Conservation (phyloP, 2,329 filamentous ascomycete species). For the Beauveria varroae region DNA sequence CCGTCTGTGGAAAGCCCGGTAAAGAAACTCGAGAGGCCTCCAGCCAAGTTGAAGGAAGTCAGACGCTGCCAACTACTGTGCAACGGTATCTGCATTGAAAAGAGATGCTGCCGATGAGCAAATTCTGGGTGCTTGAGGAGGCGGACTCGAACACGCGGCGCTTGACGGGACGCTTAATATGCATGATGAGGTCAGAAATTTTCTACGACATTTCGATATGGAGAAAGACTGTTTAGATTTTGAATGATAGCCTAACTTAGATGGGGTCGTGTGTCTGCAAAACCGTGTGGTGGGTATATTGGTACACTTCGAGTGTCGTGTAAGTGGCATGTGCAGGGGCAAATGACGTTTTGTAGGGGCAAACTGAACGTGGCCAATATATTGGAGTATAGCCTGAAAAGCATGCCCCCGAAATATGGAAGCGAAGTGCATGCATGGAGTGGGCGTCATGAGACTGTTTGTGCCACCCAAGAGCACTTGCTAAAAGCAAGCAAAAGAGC, state of each 20-base stretch:
- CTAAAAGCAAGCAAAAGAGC: background rate
- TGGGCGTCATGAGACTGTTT: background rate
- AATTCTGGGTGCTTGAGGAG: background rate
- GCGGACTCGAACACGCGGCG: background rate
- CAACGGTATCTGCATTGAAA: conserved; percentile 39
- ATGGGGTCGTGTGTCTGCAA: background rate
- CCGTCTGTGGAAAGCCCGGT: background rate
- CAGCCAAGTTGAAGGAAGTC: conserved; percentile 16
- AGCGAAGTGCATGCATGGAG: background rate
- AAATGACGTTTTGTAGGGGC: background rate
- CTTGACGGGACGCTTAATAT: background rate
- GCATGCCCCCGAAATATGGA: background rate
- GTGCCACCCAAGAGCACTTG: background rate
- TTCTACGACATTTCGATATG: too few relatives aligned
- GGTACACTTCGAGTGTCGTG: background rate
- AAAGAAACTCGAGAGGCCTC: background rate
- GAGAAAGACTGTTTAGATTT: too few relatives aligned
- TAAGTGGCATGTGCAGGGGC: background rate
- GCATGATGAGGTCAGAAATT: background rate
- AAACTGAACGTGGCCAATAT: background rate
- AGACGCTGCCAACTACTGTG: conserved; percentile 43
- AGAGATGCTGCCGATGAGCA: conserved; percentile 40
- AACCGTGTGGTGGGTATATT: background rate
- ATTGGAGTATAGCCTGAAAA: background rate
- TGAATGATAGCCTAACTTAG: background rate